Evolutionary conservation across 2,329 filamentous ascomycete species (phyloP).

Genomic region (Zarea fungicola): DNA sequence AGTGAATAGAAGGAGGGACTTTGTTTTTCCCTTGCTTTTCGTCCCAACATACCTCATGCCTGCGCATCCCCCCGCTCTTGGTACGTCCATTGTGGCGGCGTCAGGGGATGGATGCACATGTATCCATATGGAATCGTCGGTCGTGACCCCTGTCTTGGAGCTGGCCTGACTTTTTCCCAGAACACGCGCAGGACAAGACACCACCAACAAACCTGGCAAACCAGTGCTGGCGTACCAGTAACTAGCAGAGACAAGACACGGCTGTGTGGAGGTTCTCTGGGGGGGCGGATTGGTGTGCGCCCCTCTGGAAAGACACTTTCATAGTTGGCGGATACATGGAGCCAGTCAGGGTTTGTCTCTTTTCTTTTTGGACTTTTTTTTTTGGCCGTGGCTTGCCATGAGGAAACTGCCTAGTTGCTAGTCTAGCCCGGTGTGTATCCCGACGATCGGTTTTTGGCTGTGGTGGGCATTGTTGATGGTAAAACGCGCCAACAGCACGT

Average conservation of each 20-base stretch:
- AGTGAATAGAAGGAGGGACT: too few species aligned
- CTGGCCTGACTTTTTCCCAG: too few species aligned
- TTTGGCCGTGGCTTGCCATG: not conserved
- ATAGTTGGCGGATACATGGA: slow-evolving; percentile 2
- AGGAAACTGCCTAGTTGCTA: slow-evolving; percentile 7
- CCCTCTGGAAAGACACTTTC: not conserved
- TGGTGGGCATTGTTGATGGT: slow-evolving; percentile 4
- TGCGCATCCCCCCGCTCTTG: not conserved
- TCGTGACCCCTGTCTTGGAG: not conserved
- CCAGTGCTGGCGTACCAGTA: not conserved
- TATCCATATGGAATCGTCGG: not conserved
- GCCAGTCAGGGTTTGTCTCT: not conserved
- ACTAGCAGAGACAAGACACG: not conserved
- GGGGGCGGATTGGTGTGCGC: not conserved
- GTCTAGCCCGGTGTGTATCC: not conserved
- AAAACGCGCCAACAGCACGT: slow-evolving; percentile 6
- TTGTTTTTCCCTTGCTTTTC: too few species aligned
- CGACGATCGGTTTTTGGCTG: slow-evolving; percentile 4
- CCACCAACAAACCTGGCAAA: not conserved
- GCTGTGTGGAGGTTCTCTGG: not conserved
- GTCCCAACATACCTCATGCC: not conserved
- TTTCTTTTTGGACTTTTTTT: not conserved
- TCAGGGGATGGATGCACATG: not conserved
- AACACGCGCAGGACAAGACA: not conserved
- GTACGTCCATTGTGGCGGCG: too few species aligned